Conservation (phyloP, 495 filamentous ascomycete species). For the Aspergillus ellipticus region DNA sequence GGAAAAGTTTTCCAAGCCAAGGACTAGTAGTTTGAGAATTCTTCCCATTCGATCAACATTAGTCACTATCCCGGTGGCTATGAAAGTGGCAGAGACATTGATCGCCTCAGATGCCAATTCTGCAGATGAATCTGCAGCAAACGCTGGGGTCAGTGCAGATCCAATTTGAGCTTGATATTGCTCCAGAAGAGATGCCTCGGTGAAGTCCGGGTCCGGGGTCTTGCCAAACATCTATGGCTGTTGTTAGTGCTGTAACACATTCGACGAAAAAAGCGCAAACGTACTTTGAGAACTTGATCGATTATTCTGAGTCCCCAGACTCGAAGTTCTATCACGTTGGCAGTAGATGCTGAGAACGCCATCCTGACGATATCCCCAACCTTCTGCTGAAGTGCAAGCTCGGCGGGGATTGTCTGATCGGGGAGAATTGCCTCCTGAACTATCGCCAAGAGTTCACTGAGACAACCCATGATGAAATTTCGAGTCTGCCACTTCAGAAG, state of each 20-base stretch:
- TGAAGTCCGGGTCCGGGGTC: constrained; percentile 91
- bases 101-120: constrained; percentile 93
- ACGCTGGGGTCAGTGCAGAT: constrained; percentile 92
- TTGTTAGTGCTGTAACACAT: constrained; percentile 16
- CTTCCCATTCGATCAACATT: constrained; percentile 97
- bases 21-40: constrained; percentile 88
- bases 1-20: constrained; percentile 88
- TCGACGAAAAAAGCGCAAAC: constrained; percentile 3
- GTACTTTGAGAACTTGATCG: constrained; percentile 76
- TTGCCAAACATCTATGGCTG: constrained; percentile 79
- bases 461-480: constrained; percentile 86
- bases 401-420: constrained; percentile 66
- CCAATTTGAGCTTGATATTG: constrained; percentile 99
- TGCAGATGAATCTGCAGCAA: constrained; percentile 91
- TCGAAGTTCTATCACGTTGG: constrained; percentile 81
- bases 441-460: constrained; percentile 76
- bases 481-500: constrained; percentile 93
- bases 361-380: constrained; percentile 94
- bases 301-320: constrained; percentile 90
- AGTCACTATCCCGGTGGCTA: constrained; percentile 94
- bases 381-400: constrained; percentile 71
- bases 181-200: constrained; percentile 90
- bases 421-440: constrained; percentile 68
- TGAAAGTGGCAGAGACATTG: constrained; percentile 96
- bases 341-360: constrained; percentile 96